Evolutionary conservation across 2,329 filamentous ascomycete species (phyloP).

Genomic region (Talaromyces albobiverticillius): DNA sequence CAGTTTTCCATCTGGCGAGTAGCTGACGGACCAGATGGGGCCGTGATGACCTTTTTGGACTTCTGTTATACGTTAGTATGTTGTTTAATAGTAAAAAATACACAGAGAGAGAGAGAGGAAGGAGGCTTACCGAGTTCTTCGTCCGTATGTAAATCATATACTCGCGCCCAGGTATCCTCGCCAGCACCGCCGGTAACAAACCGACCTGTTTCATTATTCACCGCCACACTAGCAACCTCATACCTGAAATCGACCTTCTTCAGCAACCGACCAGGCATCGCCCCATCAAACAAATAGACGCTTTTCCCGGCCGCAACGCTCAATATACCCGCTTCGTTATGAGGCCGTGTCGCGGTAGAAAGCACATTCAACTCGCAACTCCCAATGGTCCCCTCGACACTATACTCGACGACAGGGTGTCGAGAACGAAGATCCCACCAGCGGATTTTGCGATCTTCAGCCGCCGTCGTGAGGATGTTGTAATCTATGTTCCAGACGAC

Average conservation of each 20-base stretch:
- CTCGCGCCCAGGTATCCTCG: conserved; percentile 92
- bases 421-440: conserved; percentile 89
- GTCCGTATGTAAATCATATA: conserved; percentile 84
- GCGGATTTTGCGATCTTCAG: conserved; percentile 83
- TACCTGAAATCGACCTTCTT: conserved; percentile 79
- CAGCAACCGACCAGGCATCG: conserved; percentile 64
- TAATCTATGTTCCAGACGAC: conserved; percentile 91
- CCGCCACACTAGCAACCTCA: conserved; percentile 83
- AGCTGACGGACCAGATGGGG: conserved; percentile 92
- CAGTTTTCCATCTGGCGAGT: conserved; percentile 91
- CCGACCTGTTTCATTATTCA: conserved; percentile 77
- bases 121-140: conserved; percentile 64
- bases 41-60: conserved; percentile 96
- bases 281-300: conserved; percentile 86
- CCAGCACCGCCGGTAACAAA: conserved; percentile 82
- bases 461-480: conserved; percentile 85
- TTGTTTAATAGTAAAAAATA: conserved; percentile 20
- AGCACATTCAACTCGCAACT: conserved; percentile 85
- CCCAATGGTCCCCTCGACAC: conserved; percentile 79
- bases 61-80: conserved; percentile 50
- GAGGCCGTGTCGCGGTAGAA: conserved; percentile 54
- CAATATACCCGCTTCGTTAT: conserved; percentile 69
- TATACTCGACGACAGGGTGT: conserved; percentile 70
- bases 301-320: conserved; percentile 92
- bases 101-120: neutral